Percentiles rank a stretch among this genome's conserved stretches.
These are phyloP conservation scores for Monocercomonoides exilis DNA, from an alignment of 78 protist species.

Conservation along the genomic window DNA sequence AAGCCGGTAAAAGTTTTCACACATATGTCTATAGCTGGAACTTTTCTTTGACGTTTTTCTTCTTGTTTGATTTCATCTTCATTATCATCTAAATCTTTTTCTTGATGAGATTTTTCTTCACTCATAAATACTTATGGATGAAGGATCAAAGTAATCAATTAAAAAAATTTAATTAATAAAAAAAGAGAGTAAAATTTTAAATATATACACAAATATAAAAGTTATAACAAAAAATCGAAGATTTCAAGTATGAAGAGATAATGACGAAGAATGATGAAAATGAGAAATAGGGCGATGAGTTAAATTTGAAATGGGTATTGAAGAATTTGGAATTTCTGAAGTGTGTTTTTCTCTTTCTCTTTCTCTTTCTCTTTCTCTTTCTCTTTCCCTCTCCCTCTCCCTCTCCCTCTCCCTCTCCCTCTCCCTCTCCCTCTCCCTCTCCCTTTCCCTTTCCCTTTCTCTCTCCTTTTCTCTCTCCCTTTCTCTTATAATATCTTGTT, in stretches of 20 bases:
- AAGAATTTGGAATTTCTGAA: background rate
- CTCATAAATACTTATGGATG: background rate
- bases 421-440: background rate
- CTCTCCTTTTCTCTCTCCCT: conserved; percentile 6
- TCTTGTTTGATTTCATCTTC: too few relatives aligned
- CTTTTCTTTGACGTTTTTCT: background rate
- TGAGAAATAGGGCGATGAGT: background rate
- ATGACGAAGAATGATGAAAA: background rate
- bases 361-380: background rate
- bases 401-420: background rate
- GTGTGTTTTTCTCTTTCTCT: background rate
- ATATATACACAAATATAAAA: background rate
- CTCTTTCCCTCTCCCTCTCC: too few relatives aligned
- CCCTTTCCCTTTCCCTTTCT: background rate
- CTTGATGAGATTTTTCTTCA: background rate
- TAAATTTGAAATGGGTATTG: background rate
- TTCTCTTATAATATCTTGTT: too few relatives aligned
- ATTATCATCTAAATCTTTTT: background rate
- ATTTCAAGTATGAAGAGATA: background rate
- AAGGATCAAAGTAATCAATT: background rate
- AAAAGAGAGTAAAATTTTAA: too few relatives aligned
- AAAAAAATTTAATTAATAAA: background rate
- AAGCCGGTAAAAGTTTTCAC: background rate
- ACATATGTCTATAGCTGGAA: background rate
- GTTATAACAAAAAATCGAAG: background rate